These are phyloP conservation scores for Ophiocordyceps camponoti-leonardi DNA, from an alignment of 2,329 filamentous ascomycete genomes.

Conservation along the genomic window DNA sequence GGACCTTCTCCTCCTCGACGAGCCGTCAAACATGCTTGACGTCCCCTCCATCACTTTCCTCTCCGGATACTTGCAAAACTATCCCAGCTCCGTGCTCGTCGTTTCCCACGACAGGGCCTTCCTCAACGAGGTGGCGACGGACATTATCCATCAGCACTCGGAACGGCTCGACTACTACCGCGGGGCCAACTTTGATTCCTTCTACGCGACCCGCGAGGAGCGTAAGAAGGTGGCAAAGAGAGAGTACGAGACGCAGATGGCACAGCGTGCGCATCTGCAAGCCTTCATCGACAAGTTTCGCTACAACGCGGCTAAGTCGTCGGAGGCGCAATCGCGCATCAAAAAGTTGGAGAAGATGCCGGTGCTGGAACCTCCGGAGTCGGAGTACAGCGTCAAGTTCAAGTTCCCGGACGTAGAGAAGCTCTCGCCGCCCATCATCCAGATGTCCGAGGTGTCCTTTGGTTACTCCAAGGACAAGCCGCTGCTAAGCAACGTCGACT, in stretches of 20 bases:
- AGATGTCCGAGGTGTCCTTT: conserved; percentile 87
- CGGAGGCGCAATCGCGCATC: conserved; percentile 94
- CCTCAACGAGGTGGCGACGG: conserved; percentile 96
- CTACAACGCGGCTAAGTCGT: conserved; percentile 97
- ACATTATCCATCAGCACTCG: conserved; percentile 97
- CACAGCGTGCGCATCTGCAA: conserved; percentile 78
- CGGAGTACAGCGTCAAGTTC: conserved; percentile 92
- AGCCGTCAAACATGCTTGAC: conserved; percentile 99
- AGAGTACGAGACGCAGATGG: conserved; percentile 99
- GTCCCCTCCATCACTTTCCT: conserved; percentile 99
- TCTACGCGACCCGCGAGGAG: conserved; percentile 95
- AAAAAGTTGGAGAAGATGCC: conserved; percentile 99
- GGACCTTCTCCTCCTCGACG: conserved; percentile 86
- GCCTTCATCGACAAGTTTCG: conserved; percentile 99
- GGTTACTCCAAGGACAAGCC: conserved; percentile 69
- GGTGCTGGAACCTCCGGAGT: conserved; percentile 73
- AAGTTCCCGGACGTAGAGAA: conserved; percentile 96
- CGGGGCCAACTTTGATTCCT: conserved; percentile 88
- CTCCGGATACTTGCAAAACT: conserved; percentile 82
- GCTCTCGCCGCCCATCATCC: conserved; percentile 89
- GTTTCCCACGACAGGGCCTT: conserved; percentile 98
- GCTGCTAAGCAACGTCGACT: conserved; percentile 70
- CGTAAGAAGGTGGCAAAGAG: conserved; percentile 89
- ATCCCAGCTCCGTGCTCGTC: conserved; percentile 87
- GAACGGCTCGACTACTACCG: conserved; percentile 97